These are phyloP conservation scores for Rhizopogon rudus DNA, from an alignment of 768 basidiomycete genomes.

Conservation along the genomic window DNA sequence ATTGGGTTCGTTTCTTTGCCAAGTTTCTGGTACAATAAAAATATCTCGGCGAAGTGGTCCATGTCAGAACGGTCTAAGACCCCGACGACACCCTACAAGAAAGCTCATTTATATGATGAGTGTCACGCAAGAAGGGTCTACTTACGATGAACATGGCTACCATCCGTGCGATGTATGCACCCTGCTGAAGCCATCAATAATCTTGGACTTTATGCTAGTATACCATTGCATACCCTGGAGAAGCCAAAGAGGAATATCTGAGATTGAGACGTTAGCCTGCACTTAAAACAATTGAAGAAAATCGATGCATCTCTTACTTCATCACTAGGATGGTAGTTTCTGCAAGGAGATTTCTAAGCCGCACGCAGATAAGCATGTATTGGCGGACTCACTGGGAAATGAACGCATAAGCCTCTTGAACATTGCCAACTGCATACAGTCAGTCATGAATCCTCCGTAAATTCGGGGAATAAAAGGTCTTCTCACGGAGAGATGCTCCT, in stretches of 20 bases:
- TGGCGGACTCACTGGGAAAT: slow-evolving; percentile 16
- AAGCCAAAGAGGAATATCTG: slow-evolving; percentile 26
- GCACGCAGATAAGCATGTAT: neutral
- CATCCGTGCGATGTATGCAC: slow-evolving; percentile 30
- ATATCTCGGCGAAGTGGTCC: slow-evolving; percentile 46
- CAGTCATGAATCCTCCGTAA: slow-evolving; percentile 2
- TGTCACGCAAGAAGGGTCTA: neutral
- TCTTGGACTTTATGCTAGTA: neutral
- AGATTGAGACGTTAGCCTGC: slow-evolving; percentile 5
- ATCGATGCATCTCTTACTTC: slow-evolving; percentile 38
- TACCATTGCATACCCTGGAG: slow-evolving; percentile 47
- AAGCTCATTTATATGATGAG: neutral
- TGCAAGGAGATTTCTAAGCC: slow-evolving; percentile 18
- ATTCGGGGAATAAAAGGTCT: neutral
- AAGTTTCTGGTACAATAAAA: slow-evolving; percentile 48
- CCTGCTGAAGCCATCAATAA: slow-evolving; percentile 33
- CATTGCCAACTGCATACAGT: slow-evolving; percentile 50
- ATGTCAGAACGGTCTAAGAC: slow-evolving; percentile 66
- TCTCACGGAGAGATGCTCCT: slow-evolving; percentile 54
- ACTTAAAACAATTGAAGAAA: neutral
- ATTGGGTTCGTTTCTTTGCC: slow-evolving; percentile 45
- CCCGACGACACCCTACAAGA: slow-evolving; percentile 58
- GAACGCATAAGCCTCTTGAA: slow-evolving; percentile 65
- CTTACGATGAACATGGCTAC: slow-evolving; percentile 64
- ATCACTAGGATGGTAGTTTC: slow-evolving; percentile 69